Evolutionary conservation across 2,329 filamentous ascomycete genomes (phyloP), one percentile per base, ranked within the genome.

Genomic region (Malbranchea cinnamomea): DNA sequence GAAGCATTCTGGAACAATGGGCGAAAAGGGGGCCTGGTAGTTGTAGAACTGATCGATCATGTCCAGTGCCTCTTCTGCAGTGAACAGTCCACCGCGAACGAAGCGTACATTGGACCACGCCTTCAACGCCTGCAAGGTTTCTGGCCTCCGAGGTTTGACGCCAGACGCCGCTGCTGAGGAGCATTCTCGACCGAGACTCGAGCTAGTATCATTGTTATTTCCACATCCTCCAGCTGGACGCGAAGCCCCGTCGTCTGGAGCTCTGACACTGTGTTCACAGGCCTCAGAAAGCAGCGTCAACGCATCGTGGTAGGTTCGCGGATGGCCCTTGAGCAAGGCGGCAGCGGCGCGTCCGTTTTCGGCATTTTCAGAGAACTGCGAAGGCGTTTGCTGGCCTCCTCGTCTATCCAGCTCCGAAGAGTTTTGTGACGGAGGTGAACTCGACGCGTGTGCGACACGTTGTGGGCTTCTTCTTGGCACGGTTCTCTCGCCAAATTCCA

Each of bases 71-170:
- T 93, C 84, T 36, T 76, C 71, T 1, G 81, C 76, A 0, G 81
- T 89, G 52, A 93, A 85, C 82, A 83, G 91, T 6, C 84, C 84
- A n/a, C 80, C 80, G 30, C 81, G 71, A n/a, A 92, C 83, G 49
- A 92, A 92, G 25, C 81, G 73, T 52, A 91, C 85, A 37, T 78
- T 66, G 1, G 72, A 68, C 84, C 84, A 93, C 7, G 80, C 74
- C 43, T 69, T 71, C 34, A 89, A 55, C 0, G 81, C 82, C 28
- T 75, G 67, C 18, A 65, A 60, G 39, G 28, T 31, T 10, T 28
- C 32, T 20, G 27, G 13, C 16, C 21, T 26, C 18, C 6, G 7
- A 24, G 12, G 10, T 26, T 27, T 7, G 16, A 24, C 10, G 27
- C 18, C 10, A 10, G 16, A 18, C 7, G 10, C 4, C 9, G 30